Evolutionary conservation across 208 protist species (phyloP), one percentile per base, ranked within the genome.

Genomic region (Leishmania gerbilli): DNA sequence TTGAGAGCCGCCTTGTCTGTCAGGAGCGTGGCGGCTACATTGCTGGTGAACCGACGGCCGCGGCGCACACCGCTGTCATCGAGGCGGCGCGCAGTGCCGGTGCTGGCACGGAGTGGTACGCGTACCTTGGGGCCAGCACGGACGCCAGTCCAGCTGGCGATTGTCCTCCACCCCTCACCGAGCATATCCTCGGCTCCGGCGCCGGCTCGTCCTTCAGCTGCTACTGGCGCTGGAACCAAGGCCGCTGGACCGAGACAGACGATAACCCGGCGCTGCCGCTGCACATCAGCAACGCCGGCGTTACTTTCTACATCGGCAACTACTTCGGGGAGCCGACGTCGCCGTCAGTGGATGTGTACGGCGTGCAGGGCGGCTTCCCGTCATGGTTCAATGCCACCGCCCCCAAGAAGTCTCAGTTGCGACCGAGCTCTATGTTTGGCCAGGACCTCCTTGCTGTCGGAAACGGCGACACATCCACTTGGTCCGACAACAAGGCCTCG

Each of bases 181-280:
- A 79, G 19, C 75, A 79, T 1, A 9, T 27, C 4, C 37, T 3
- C 9, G 34, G 24, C n/a, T 31, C 45, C 11, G 47, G 45, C 11
- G 31, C 9, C 31, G 76, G 68, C 40, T 55, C 37, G 17, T 78
- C 82, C n/a, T 75, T 71, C 31, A 79, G 77, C 74, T 91, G 88
- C 82, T 80, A 83, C 71, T 91, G 85, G 84, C 81, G 85, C 51
- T 91, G 88, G 88, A 85, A 91, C 76, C 74, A 82, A 62, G 88
- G 88, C 19, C 84, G 85, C 34, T 91, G 85, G 85, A 40, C 27
- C 8, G 76, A 84, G 45, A 71, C 82, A 58, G 53, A 79, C 6
- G 88, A 91, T 79, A 21, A 84, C 72, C 34, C 58, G 1, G 37
- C 72, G 17, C 77, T 78, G 47, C 72, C 76, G 47, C 49, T 81